Evolutionary conservation across 106 monocot species (phyloP).

Genomic region (Acanthochlamys bracteata): DNA sequence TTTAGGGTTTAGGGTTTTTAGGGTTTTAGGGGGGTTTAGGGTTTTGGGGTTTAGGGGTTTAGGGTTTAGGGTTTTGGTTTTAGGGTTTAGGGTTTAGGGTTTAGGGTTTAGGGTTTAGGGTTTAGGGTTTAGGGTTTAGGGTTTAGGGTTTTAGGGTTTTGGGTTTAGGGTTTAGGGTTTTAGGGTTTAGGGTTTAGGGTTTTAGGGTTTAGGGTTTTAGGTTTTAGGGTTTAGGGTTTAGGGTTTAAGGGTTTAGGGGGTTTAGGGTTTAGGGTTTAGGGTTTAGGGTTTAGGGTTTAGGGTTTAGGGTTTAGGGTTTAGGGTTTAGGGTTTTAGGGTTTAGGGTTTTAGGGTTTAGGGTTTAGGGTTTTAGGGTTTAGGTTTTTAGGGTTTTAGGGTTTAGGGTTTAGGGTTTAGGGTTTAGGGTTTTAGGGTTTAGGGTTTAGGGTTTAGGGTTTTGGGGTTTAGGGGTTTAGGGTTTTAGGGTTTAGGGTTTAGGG

Average conservation of each 20-base stretch:
- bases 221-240: slow-evolving; percentile 30
- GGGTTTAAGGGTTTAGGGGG: slow-evolving; percentile 28
- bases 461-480: slow-evolving; percentile 10
- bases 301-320: slow-evolving; percentile 28
- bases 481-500: slow-evolving; percentile 16
- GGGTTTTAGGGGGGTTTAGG: slow-evolving; percentile 25
- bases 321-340: slow-evolving; percentile 27
- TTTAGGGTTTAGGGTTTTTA: slow-evolving; percentile 31
- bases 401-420: slow-evolving; percentile 18
- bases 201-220: slow-evolving; percentile 15
- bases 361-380: slow-evolving; percentile 19
- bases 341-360: slow-evolving; percentile 27
- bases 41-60: slow-evolving; percentile 32
- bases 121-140: slow-evolving; percentile 23
- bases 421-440: slow-evolving; percentile 10
- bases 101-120: slow-evolving; percentile 28
- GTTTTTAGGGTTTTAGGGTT: slow-evolving; percentile 14
- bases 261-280: slow-evolving; percentile 28
- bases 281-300: slow-evolving; percentile 32
- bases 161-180: slow-evolving; percentile 20
- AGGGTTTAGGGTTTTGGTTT: slow-evolving; percentile 17
- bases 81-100: slow-evolving; percentile 38
- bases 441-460: slow-evolving; percentile 15
- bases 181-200: slow-evolving; percentile 29
- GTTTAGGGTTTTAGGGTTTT: slow-evolving; percentile 24